Conservation (phyloP, 148 eudicot genomes). For the Rhododendron molle region DNA sequence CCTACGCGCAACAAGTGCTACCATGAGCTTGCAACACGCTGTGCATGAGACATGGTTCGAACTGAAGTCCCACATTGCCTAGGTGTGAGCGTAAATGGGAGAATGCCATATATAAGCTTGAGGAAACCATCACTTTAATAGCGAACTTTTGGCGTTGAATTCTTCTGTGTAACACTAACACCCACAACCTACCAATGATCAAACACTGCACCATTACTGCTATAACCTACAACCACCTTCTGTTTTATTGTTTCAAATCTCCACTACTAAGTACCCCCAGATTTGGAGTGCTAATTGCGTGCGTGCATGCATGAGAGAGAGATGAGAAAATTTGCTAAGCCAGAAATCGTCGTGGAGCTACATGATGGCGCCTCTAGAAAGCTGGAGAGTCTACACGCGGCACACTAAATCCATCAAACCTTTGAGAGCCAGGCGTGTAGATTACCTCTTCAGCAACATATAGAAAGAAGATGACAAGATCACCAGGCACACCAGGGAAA, state of each 20-base stretch:
- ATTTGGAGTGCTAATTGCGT: background rate
- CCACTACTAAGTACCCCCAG: background rate
- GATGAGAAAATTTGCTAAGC: background rate
- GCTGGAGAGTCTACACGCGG: background rate
- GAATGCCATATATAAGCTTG: background rate
- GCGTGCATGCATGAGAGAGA: background rate
- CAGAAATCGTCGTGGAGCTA: background rate
- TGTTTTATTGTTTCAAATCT: background rate
- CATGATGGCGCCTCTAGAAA: background rate
- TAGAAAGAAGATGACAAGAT: conserved; percentile 93
- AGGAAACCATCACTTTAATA: background rate
- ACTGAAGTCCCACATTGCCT: background rate
- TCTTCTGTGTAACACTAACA: background rate
- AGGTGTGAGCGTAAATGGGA: background rate
- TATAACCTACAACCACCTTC: background rate
- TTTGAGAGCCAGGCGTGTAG: background rate
- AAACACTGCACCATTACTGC: background rate
- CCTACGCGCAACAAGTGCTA: background rate
- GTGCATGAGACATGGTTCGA: background rate
- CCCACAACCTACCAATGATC: background rate
- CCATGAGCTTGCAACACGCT: background rate
- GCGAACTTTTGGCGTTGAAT: background rate
- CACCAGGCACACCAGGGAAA: conserved; percentile 99
- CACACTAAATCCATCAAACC: background rate
- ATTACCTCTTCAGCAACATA: conserved; percentile 98